phyloP scores from a whole-genome alignment of 176 grass and related monocot species.

The Calamus simplicifolius region DNA sequence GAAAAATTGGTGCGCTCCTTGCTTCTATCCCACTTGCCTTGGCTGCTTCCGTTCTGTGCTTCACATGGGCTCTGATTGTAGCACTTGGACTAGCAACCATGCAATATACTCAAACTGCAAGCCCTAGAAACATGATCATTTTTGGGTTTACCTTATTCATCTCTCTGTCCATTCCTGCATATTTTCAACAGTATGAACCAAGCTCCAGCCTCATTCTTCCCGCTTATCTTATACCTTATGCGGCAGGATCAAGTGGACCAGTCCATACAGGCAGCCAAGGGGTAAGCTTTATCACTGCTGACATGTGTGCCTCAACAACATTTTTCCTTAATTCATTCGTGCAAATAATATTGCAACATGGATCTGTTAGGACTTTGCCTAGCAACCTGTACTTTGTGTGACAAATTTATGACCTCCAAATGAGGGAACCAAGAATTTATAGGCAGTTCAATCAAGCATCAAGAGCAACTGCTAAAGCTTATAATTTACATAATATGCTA shows the following conservation, averaged over 20 bases:
- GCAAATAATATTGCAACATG: too few relatives aligned
- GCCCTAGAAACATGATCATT: conserved; percentile 99
- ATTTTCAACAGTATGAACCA: conserved; percentile 83
- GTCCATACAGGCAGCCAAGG: conserved; percentile 48
- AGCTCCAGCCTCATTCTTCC: conserved; percentile 75
- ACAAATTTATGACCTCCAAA: too few relatives aligned
- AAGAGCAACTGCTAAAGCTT: too few relatives aligned
- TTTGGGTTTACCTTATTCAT: conserved; percentile 96
- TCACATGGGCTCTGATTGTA: conserved; percentile 85
- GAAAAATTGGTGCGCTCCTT: conserved; percentile 93
- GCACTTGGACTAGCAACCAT: conserved; percentile 77
- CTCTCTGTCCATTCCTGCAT: conserved; percentile 74
- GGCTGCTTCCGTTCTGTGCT: conserved; percentile 81
- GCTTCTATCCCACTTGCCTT: conserved; percentile 81
- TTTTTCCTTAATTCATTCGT: too few relatives aligned
- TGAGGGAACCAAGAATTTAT: too few relatives aligned
- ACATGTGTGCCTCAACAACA: too few relatives aligned
- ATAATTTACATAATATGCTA: too few relatives aligned
- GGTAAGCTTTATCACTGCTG: conserved; percentile 31
- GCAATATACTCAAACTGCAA: conserved; percentile 85
- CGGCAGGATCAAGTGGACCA: conserved; percentile 75
- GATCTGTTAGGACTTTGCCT: too few relatives aligned
- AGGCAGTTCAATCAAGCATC: too few relatives aligned
- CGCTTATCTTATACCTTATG: conserved; percentile 82
- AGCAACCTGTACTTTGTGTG: too few relatives aligned